These are phyloP conservation scores for Ophiostoma fasciatum DNA, from an alignment of 2,329 filamentous ascomycete species.

Conservation along the genomic window DNA sequence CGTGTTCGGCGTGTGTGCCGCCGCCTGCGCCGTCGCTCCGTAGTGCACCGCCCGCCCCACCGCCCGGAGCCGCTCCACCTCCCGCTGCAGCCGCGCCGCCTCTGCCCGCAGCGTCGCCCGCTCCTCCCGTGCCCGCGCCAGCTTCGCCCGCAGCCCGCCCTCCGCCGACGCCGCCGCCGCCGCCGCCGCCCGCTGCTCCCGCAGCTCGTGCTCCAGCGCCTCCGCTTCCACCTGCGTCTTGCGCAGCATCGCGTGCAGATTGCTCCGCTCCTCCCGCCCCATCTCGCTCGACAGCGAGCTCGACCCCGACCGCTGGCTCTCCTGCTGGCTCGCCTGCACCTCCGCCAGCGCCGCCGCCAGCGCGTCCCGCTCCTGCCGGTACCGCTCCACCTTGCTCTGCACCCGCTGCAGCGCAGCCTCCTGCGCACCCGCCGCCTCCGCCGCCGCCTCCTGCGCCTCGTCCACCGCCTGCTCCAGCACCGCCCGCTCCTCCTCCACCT, in stretches of 20 bases:
- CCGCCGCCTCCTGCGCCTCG: constrained; percentile 35
- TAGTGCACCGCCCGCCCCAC: constrained; percentile 17
- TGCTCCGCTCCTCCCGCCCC: constrained; percentile 38
- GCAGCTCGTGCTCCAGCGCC: constrained; percentile 57
- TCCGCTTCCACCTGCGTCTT: constrained; percentile 50
- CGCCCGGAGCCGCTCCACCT: constrained; percentile 31
- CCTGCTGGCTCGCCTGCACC: constrained; percentile 13
- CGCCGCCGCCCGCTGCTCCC: constrained; percentile 52
- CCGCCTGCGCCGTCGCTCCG: constrained; percentile 5
- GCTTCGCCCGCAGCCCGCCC: constrained; percentile 45
- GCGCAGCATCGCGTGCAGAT: constrained; percentile 45
- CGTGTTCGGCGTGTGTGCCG: neutral
- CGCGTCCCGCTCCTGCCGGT: constrained; percentile 32
- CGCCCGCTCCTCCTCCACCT: constrained; percentile 43
- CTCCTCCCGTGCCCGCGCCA: constrained; percentile 56
- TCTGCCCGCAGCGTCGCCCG: constrained; percentile 39
- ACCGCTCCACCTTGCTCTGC: constrained; percentile 35
- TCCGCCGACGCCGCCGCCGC: constrained; percentile 41
- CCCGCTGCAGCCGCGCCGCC: constrained; percentile 38
- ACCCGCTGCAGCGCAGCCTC: constrained; percentile 28
- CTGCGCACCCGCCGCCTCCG: constrained; percentile 29
- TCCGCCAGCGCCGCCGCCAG: constrained; percentile 20
- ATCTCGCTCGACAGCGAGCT: constrained; percentile 20
- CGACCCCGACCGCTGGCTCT: constrained; percentile 2
- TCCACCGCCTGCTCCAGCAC: constrained; percentile 44